These are phyloP conservation scores for Lichtheimia corymbifera DNA, from an alignment of 371 early-diverging fungal species.

Conservation along the genomic window DNA sequence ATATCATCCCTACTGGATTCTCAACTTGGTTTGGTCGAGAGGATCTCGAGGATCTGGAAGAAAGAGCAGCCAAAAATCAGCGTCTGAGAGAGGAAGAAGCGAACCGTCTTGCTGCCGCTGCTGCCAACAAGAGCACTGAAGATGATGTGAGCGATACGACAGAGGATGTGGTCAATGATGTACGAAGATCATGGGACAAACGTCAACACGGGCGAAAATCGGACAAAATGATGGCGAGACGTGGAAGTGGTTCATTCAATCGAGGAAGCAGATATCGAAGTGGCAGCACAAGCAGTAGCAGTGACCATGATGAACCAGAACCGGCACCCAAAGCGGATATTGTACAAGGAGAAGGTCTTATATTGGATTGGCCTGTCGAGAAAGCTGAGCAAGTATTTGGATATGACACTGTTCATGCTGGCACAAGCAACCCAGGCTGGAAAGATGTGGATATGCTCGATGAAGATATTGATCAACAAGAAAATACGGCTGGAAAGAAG, in stretches of 20 bases:
- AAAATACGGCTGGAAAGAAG: not conserved
- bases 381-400: slow-evolving; percentile 36
- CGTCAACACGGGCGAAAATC: too few relatives aligned
- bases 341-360: slow-evolving; percentile 39
- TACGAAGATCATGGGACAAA: too few relatives aligned
- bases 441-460: slow-evolving; percentile 22
- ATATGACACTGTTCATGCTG: slow-evolving; percentile 17
- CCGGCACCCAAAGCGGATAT: slow-evolving; percentile 8
- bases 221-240: too few relatives aligned
- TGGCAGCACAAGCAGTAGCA: not conserved
- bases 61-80: not conserved
- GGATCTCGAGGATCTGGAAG: slow-evolving; percentile 18
- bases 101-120: not conserved
- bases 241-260: too few relatives aligned
- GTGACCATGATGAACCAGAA: not conserved
- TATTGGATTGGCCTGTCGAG: slow-evolving; percentile 28
- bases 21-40: slow-evolving; percentile 91
- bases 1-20: slow-evolving; percentile 20
- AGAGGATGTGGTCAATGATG: not conserved
- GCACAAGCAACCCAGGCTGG: slow-evolving; percentile 29
- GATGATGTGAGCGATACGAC: not conserved
- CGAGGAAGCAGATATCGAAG: not conserved
- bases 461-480: slow-evolving; percentile 20
- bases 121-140: not conserved
- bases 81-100: not conserved